Base-by-base conservation (phyloP, 192 early-diverging fungal species). In the Funneliformis geosporum region DNA sequence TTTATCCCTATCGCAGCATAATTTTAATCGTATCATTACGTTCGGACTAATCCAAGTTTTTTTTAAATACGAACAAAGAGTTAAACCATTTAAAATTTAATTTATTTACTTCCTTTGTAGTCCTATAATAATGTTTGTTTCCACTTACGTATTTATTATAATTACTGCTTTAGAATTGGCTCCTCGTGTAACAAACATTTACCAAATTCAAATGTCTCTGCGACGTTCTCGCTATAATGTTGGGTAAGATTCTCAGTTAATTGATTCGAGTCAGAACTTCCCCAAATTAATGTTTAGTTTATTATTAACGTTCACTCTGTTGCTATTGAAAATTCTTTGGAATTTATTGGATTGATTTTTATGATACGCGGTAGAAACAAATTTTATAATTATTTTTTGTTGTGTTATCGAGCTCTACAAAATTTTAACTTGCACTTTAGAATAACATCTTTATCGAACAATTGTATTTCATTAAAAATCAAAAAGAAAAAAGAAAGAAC, bases 131-230 rank as follows among this genome's bases (percentile, higher is more conserved):
- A 55, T 55, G 50, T 12, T n/a, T 5, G 64, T 27, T 8, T 12
- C 70, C 0, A 33, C 27, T 47, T 73, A 43, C 14, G n/a, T 50
- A 27, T 43, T 73, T 39, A 23, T 50, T n/a, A 27, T 43, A n/a
- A 73, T 73, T 42, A 43, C 39, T 12, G n/a, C 70, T 73, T 73
- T 73, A 12, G 70, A 73, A 28, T 73, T 73, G 14, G 43, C 46
- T 47, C 70, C 70, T 44, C 44, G 70, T 73, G 14, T 21, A 27
- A 5, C 23, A 40, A 73, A 73, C 28, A 73, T 73, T 46, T 73
- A 73, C 23, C 70, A 73, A 50, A 73, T 73, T 11, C 5, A 73
- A 43, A 43, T 73, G 14, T 6, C 33, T 27, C 1, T 66, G 25
- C 16, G 64, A 66, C 16, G 64, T 27, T 18, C 14, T 66, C 27